These are phyloP conservation scores for Quercus lobata DNA, from an alignment of 331 rosid genomes.

Conservation along the genomic window DNA sequence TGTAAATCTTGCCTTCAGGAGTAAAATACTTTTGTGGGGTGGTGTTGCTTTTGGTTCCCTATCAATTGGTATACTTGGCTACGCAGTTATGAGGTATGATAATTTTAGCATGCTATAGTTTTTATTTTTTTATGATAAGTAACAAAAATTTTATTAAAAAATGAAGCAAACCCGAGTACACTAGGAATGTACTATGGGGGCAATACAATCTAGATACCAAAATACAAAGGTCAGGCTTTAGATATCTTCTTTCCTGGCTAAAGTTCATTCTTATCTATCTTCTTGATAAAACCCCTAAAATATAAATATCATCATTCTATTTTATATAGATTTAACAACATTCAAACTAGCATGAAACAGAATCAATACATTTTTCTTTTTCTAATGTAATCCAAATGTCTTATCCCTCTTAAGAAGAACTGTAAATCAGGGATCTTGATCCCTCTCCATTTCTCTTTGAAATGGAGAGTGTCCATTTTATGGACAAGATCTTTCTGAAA, in stretches of 20 bases:
- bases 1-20: constrained; percentile 44
- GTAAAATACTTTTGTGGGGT: constrained; percentile 56
- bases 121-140: too few species aligned
- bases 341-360: background rate
- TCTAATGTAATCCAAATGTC: background rate
- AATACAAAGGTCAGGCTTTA: background rate
- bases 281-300: background rate
- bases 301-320: background rate
- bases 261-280: background rate
- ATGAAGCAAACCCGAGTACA: too few species aligned
- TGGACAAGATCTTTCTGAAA: too few species aligned
- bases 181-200: too few species aligned
- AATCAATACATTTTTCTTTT: background rate
- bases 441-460: too few species aligned
- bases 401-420: background rate
- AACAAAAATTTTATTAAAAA: too few species aligned
- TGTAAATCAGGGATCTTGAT: background rate
- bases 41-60: constrained; percentile 61
- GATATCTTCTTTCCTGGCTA: background rate
- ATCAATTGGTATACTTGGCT: constrained; percentile 76
- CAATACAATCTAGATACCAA: too few species aligned
- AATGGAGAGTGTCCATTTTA: too few species aligned
- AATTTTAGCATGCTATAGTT: background rate
- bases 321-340: too few species aligned
- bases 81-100: constrained; percentile 57